Evolutionary conservation across 352 stramenopile species (phyloP).

Genomic region (Pseudoperonospora humuli): DNA sequence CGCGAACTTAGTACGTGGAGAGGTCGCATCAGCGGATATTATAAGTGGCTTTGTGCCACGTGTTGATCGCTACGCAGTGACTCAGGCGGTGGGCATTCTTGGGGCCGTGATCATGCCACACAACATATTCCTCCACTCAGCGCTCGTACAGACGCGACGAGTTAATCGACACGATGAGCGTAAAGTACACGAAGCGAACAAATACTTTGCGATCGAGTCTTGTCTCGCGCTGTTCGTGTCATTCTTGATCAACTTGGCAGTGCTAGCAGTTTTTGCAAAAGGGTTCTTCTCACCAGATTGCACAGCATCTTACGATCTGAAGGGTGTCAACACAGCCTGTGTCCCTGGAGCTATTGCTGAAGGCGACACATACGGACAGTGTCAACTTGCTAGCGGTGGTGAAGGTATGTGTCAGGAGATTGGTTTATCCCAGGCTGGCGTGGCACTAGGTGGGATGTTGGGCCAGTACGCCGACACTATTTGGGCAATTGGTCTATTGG

Average conservation of each 20-base stretch:
- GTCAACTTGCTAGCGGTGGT: conserved; percentile 46
- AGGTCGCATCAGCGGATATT: conserved; percentile 58
- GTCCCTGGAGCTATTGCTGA: conserved; percentile 45
- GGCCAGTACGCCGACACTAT: conserved; percentile 80
- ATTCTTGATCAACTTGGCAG: conserved; percentile 93
- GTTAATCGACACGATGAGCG: conserved; percentile 47
- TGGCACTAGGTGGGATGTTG: conserved; percentile 75
- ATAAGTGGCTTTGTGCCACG: conserved; percentile 73
- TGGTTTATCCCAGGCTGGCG: conserved; percentile 77
- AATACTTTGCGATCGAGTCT: conserved; percentile 92
- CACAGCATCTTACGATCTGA: conserved; percentile 33
- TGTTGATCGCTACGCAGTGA: conserved; percentile 67
- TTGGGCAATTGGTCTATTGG: conserved; percentile 92
- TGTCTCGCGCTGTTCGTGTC: conserved; percentile 87
- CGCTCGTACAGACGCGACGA: conserved; percentile 67
- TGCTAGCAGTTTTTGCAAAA: conserved; percentile 90
- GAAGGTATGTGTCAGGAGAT: conserved; percentile 81
- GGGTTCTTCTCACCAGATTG: conserved; percentile 87
- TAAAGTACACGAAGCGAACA: conserved; percentile 83
- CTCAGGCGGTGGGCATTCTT: conserved; percentile 87
- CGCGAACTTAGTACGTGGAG: conserved; percentile 84
- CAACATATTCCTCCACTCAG: conserved; percentile 94
- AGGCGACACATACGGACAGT: conserved; percentile 42
- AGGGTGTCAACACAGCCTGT: conserved; percentile 65
- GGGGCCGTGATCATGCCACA: conserved; percentile 95